Evolutionary conservation across 1,139 yeast species (phyloP).

Genomic region (Blastobotrys persicus): DNA sequence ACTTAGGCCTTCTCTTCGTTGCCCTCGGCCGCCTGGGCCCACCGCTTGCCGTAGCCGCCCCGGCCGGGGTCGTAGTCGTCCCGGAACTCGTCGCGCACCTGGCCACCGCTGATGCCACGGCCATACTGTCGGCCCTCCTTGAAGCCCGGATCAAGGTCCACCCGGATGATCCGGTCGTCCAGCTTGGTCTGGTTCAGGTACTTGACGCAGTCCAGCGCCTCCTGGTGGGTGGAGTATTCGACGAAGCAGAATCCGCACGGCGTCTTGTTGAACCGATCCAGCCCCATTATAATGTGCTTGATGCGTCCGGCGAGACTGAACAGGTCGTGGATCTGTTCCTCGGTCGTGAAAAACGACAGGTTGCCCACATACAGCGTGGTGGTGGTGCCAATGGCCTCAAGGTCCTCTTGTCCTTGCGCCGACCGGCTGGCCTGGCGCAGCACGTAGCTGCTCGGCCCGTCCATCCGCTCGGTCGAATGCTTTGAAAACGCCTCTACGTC

Average conservation of each 20-base stretch:
- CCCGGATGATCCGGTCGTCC: slow-evolving; percentile 74
- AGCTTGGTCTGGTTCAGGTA: slow-evolving; percentile 75
- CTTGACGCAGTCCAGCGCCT: slow-evolving; percentile 77
- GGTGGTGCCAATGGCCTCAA: slow-evolving; percentile 61
- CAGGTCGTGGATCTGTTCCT: slow-evolving; percentile 86
- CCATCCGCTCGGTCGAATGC: slow-evolving; percentile 65
- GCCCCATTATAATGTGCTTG: slow-evolving; percentile 83
- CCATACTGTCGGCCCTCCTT: slow-evolving; percentile 94
- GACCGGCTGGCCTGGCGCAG: slow-evolving; percentile 62
- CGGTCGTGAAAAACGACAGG: slow-evolving; percentile 81
- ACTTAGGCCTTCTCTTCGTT: slow-evolving; percentile 2
- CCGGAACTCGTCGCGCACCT: slow-evolving; percentile 58
- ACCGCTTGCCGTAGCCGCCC: slow-evolving; percentile 49
- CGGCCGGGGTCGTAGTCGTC: slow-evolving; percentile 57
- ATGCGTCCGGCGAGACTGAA: slow-evolving; percentile 64
- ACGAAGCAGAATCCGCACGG: slow-evolving; percentile 97
- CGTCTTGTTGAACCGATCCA: slow-evolving; percentile 80
- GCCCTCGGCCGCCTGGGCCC: slow-evolving; percentile 23
- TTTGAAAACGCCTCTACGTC: slow-evolving; percentile 27
- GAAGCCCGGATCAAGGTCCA: slow-evolving; percentile 94
- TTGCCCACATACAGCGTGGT: slow-evolving; percentile 87
- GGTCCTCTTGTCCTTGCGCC: slow-evolving; percentile 49
- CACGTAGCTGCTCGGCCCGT: slow-evolving; percentile 74
- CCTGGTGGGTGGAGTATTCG: slow-evolving; percentile 62
- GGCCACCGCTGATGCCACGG: slow-evolving; percentile 89